Base-by-base conservation (phyloP, 164 flowering plant genomes). In the Vitis vinifera region DNA sequence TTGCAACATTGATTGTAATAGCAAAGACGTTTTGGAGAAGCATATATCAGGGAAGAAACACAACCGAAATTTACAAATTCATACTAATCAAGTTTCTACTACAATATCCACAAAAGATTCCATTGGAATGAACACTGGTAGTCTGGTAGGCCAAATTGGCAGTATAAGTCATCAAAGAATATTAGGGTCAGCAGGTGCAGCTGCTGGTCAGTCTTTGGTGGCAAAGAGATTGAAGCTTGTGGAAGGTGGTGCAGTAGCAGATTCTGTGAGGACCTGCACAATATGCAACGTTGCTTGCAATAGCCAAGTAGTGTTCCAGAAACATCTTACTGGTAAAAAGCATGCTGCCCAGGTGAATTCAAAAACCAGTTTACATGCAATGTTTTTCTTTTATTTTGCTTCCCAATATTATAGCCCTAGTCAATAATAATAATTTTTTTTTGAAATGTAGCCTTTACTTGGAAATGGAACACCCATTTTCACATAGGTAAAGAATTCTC, bases 261-360 rank as follows among this genome's bases (percentile, higher is more conserved):
- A 44, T 62, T 71, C 71, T 19, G 57, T 63, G 51, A 69, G 51
- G 55, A 17, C 65, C 8, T 79, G 81, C 63, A 62, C 76, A 10
- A 57, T 69, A 66, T 79, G 79, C 69, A 75, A 70, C 61, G 70
- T 73, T 69, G 63, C 50, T 6, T 79, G 82, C 77, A 79, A 69
- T 64, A 70, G 79, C 62, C 57, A 73, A 61, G 75, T 72, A 27
- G 66, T 59, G 37, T 73, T 69, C 19, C 1, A 17, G 19, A 30
- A 55, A 27, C 82, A 79, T 64, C 52, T 73, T 48, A 57, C 69
- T 63, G 82, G 77, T 44, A 75, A 69, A 70, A 76, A 70, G 30
- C 82, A 79, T 70, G 67, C 72, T 37, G 47, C 71, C 10, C 76
- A 75, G 82, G 79, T 75, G 55, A 68, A 55, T 30, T 48, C 16